Evolutionary conservation across 2,329 filamentous ascomycete species (phyloP).

Genomic region (Cryphonectria radicalis): DNA sequence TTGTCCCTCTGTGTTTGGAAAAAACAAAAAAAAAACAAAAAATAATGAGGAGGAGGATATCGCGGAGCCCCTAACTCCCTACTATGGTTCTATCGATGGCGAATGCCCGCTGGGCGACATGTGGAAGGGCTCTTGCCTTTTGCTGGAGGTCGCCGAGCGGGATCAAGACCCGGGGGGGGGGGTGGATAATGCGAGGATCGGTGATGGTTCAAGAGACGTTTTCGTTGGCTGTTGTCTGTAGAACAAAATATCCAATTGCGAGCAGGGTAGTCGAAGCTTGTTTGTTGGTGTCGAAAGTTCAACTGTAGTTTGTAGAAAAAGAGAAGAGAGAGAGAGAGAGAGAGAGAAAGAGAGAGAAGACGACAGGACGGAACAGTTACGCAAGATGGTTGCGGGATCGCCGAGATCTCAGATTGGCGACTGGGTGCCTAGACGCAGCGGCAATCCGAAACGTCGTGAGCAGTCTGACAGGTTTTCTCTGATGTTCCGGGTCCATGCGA

Average conservation of each 20-base stretch:
- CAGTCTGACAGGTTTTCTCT: constrained; percentile 7
- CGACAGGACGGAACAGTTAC: neutral
- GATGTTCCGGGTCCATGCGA: constrained; percentile 6
- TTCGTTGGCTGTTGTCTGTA: neutral
- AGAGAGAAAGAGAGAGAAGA: neutral
- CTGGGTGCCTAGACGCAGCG: constrained; percentile 5
- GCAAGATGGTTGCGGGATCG: neutral
- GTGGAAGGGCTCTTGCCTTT: neutral
- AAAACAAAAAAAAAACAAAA: neutral
- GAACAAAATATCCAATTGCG: neutral
- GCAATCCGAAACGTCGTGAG: constrained; percentile 9
- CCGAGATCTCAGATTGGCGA: constrained; percentile 4
- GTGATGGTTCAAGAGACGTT: too few species aligned
- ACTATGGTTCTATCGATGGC: neutral
- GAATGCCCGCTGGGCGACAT: constrained; percentile 8
- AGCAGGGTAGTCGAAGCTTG: neutral
- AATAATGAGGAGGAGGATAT: neutral
- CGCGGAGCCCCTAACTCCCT: neutral
- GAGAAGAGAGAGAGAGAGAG: neutral
- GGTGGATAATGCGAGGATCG: neutral
- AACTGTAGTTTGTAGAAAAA: neutral
- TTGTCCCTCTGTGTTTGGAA: constrained; percentile 30
- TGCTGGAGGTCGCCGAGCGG: too few species aligned
- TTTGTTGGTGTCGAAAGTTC: neutral
- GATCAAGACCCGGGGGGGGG: neutral